These are phyloP conservation scores for Populus ilicifolia DNA, from an alignment of 345 rosid species.

Conservation along the genomic window DNA sequence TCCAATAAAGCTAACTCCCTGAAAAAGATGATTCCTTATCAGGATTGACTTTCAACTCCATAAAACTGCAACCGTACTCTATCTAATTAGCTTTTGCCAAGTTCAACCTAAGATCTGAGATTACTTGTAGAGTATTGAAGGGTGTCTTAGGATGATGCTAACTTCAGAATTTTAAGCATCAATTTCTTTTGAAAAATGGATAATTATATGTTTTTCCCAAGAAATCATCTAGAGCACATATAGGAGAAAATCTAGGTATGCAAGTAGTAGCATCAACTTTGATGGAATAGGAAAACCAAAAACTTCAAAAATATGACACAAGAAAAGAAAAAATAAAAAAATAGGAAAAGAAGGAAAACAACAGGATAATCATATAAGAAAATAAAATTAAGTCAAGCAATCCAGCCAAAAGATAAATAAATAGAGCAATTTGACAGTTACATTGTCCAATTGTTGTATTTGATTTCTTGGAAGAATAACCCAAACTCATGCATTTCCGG, in stretches of 20 bases:
- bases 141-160: too few species aligned
- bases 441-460: slow-evolving; percentile 91
- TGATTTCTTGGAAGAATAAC: slow-evolving; percentile 88
- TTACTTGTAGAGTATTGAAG: background rate
- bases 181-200: background rate
- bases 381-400: background rate
- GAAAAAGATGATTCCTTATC: background rate
- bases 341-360: background rate
- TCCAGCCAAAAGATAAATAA: background rate
- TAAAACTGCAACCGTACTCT: background rate
- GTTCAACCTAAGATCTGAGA: background rate
- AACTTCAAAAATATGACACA: background rate
- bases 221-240: background rate
- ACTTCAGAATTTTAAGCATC: background rate
- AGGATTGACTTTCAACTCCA: background rate
- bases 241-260: background rate
- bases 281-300: background rate
- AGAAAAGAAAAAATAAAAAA: background rate
- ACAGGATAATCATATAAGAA: background rate
- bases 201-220: background rate
- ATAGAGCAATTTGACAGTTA: slow-evolving; percentile 23
- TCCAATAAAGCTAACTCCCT: background rate
- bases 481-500: slow-evolving; percentile 96
- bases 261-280: background rate
- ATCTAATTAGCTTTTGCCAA: background rate